phyloP scores from a whole-genome alignment of 257 asterid genomes.

The Solanum bulbocastanum region DNA sequence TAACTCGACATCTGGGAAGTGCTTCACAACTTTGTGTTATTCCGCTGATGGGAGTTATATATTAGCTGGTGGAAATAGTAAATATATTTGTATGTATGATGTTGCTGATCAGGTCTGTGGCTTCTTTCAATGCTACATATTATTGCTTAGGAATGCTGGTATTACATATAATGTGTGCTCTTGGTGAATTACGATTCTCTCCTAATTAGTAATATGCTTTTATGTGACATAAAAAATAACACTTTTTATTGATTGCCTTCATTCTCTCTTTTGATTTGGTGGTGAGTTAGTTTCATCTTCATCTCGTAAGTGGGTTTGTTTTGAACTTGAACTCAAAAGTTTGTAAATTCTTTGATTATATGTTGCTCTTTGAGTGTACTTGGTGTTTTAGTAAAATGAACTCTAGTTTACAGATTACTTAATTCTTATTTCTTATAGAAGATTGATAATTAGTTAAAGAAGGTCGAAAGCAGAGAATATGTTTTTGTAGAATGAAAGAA shows the following conservation, averaged over 20 bases:
- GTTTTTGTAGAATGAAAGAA: not conserved
- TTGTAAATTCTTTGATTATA: not conserved
- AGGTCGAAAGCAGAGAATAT: not conserved
- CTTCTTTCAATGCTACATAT: not conserved
- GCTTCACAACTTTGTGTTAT: slow-evolving; percentile 83
- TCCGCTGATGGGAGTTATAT: slow-evolving; percentile 98
- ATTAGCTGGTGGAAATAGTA: slow-evolving; percentile 94
- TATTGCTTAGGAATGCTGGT: not conserved
- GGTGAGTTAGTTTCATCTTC: not conserved
- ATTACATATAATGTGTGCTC: not conserved
- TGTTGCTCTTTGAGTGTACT: not conserved
- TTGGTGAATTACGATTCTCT: not conserved
- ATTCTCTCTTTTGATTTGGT: not conserved
- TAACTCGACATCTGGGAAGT: slow-evolving; percentile 78
- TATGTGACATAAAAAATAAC: not conserved
- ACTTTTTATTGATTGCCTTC: not conserved
- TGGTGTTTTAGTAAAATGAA: not conserved
- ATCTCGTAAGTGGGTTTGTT: not conserved
- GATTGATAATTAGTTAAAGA: not conserved
- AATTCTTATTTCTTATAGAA: not conserved
- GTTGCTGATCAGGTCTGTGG: slow-evolving; percentile 79
- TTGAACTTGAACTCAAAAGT: not conserved
- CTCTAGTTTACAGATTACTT: not conserved
- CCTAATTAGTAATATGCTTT: not conserved
- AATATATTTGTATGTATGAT: slow-evolving; percentile 92